A percentile compares a stretch with the other conserved stretches of the same genome.
Conservation (phyloP, 805 yeast species). For the Ogataea methylovora region DNA sequence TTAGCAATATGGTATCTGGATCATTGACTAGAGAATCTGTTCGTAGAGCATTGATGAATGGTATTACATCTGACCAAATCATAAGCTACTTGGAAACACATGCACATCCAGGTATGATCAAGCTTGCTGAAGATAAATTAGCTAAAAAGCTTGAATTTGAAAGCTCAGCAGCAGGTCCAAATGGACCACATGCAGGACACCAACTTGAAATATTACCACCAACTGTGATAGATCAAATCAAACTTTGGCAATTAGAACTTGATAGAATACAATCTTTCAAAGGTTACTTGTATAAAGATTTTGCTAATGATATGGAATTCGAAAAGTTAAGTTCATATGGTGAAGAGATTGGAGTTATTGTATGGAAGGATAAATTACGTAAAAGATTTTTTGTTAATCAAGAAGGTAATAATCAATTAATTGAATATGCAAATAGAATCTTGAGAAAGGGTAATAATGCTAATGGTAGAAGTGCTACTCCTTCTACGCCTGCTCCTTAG, state of each 20-base stretch:
- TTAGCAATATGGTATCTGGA: constrained; percentile 89
- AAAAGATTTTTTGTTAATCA: constrained; percentile 78
- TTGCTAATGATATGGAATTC: constrained; percentile 69
- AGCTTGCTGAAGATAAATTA: constrained; percentile 60
- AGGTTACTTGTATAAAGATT: constrained; percentile 86
- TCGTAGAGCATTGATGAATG: constrained; percentile 73
- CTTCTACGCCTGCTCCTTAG: neutral
- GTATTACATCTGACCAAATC: constrained; percentile 93
- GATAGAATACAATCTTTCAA: constrained; percentile 84
- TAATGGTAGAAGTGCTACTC: no score
- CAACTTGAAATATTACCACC: constrained; percentile 73
- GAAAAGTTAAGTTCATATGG: constrained; percentile 70
- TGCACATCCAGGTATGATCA: constrained; percentile 88
- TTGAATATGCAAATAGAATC: constrained; percentile 80
- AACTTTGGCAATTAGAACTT: constrained; percentile 91
- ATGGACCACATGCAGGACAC: constrained; percentile 23
- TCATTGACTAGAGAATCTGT: constrained; percentile 89
- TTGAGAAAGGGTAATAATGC: constrained; percentile 24
- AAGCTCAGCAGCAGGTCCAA: constrained; percentile 35
- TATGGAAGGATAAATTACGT: constrained; percentile 75
- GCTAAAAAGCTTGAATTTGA: constrained; percentile 64
- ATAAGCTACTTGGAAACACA: constrained; percentile 83
- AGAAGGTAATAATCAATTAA: constrained; percentile 83
- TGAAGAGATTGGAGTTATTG: constrained; percentile 79
- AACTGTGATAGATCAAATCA: constrained; percentile 93